Percentiles rank a stretch among this genome's conserved stretches.
phyloP scores from a whole-genome alignment of 805 yeast species.

The Myxozyma neotropica region DNA sequence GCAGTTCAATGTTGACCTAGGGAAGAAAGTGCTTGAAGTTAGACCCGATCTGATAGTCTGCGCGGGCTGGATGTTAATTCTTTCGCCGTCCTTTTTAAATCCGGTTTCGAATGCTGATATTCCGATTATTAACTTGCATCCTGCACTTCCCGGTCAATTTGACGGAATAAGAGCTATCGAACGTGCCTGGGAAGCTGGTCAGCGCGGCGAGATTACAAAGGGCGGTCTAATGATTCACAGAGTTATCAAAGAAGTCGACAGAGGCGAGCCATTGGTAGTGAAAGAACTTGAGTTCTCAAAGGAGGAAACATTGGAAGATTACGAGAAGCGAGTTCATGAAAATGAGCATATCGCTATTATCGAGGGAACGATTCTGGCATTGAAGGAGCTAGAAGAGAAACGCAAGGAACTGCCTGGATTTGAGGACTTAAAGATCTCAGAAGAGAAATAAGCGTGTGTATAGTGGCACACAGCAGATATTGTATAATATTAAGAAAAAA shows the following conservation, averaged over 20 bases:
- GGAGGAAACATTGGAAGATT: constrained; percentile 75
- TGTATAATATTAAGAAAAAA: neutral
- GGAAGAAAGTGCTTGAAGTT: constrained; percentile 61
- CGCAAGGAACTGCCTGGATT: neutral
- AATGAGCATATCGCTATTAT: constrained; percentile 91
- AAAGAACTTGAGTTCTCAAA: constrained; percentile 70
- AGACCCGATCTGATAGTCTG: constrained; percentile 89
- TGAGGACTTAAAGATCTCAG: neutral
- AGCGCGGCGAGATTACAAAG: constrained; percentile 67
- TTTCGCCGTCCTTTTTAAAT: constrained; percentile 72
- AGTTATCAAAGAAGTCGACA: constrained; percentile 94
- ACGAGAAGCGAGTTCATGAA: constrained; percentile 79
- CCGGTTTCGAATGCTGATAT: constrained; percentile 63
- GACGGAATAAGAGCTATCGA: constrained; percentile 98
- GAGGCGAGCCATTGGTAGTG: constrained; percentile 86
- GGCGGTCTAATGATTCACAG: constrained; percentile 97
- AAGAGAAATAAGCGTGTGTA: neutral
- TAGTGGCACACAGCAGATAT: neutral
- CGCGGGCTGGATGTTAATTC: constrained; percentile 97
- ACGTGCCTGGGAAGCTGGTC: constrained; percentile 94
- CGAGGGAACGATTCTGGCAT: constrained; percentile 76
- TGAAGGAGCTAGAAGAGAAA: constrained; percentile 39
- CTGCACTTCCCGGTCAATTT: constrained; percentile 95
- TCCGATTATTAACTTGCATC: constrained; percentile 90
- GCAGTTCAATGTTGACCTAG: constrained; percentile 76